phyloP scores from a whole-genome alignment of 495 filamentous ascomycete species.

The Penicillium ochrochloron region DNA sequence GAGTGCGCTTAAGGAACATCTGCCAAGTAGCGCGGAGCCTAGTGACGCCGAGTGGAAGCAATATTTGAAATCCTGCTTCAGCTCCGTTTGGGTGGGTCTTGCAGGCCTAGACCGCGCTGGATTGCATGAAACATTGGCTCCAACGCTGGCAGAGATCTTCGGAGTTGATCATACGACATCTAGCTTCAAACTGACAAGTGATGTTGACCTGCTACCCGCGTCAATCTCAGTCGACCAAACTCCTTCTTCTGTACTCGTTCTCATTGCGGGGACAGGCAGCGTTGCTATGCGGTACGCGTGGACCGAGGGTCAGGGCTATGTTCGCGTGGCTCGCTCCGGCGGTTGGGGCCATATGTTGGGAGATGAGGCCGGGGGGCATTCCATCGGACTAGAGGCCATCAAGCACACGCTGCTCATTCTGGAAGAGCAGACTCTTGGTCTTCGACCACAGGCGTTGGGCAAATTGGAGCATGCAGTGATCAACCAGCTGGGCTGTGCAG shows the following conservation, averaged over 20 bases:
- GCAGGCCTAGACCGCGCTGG: constrained; percentile 38
- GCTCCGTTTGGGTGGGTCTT: constrained; percentile 33
- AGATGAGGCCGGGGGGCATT: constrained; percentile 44
- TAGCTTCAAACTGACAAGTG: constrained; percentile 34
- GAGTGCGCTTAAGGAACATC: constrained; percentile 16
- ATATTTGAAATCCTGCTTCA: constrained; percentile 22
- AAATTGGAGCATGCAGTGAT: constrained; percentile 25
- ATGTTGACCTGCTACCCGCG: constrained; percentile 36
- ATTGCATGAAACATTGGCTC: constrained; percentile 19
- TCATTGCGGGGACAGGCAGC: constrained; percentile 44
- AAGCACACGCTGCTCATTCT: constrained; percentile 32
- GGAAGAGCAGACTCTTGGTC: constrained; percentile 25
- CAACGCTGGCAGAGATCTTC: constrained; percentile 26
- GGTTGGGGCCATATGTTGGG: constrained; percentile 47
- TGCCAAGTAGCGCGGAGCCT: constrained; percentile 1
- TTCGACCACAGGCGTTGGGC: constrained; percentile 9
- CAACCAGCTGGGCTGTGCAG: constrained; percentile 16
- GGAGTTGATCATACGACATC: constrained; percentile 21
- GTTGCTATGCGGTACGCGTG: constrained; percentile 37
- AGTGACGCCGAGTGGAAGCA: constrained; percentile 14
- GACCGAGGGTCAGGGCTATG: constrained; percentile 17
- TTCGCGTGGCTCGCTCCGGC: constrained; percentile 35
- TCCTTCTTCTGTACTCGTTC: constrained; percentile 28
- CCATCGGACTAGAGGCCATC: constrained; percentile 38
- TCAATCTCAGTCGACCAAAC: constrained; percentile 19